Evolutionary conservation across 345 rosid genomes (phyloP).

Genomic region (Acer negundo): DNA sequence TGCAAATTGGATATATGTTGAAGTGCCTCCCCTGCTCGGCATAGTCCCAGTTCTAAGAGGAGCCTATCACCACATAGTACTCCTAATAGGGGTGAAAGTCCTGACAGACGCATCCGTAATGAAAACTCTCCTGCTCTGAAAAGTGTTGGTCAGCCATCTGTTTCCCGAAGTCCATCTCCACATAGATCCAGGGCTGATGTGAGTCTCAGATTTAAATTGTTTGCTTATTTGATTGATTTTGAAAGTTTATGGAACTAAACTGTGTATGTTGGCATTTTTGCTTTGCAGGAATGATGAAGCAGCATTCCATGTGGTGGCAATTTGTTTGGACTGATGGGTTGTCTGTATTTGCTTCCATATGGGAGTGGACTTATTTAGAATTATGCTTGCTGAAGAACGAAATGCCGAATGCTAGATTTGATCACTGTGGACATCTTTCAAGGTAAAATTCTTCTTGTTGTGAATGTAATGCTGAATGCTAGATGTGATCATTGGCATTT

Average conservation of each 20-base stretch:
- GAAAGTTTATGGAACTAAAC: neutral
- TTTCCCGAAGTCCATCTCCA: constrained; percentile 40
- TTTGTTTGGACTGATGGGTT: neutral
- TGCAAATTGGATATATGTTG: neutral
- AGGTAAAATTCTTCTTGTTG: neutral
- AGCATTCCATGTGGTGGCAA: neutral
- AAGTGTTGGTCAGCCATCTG: constrained; percentile 37
- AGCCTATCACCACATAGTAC: constrained; percentile 41
- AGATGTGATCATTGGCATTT: constrained; percentile 5
- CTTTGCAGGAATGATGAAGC: constrained; percentile 16
- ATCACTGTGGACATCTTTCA: constrained; percentile 7
- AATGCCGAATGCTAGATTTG: constrained; percentile 7
- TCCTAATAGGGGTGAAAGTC: constrained; percentile 38
- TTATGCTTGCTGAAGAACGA: neutral
- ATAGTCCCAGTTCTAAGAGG: constrained; percentile 40
- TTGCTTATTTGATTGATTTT: neutral
- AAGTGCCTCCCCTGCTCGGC: constrained; percentile 47
- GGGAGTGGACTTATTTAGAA: constrained; percentile 6
- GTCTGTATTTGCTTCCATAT: constrained; percentile 7
- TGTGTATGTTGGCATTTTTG: constrained; percentile 7
- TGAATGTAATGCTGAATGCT: neutral
- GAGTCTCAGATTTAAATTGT: constrained; percentile 13
- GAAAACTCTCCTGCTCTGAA: constrained; percentile 36
- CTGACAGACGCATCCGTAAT: constrained; percentile 33
- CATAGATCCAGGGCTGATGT: constrained; percentile 29